Base-by-base conservation (phyloP, 306 rosid species). In the Abrus precatorius region DNA sequence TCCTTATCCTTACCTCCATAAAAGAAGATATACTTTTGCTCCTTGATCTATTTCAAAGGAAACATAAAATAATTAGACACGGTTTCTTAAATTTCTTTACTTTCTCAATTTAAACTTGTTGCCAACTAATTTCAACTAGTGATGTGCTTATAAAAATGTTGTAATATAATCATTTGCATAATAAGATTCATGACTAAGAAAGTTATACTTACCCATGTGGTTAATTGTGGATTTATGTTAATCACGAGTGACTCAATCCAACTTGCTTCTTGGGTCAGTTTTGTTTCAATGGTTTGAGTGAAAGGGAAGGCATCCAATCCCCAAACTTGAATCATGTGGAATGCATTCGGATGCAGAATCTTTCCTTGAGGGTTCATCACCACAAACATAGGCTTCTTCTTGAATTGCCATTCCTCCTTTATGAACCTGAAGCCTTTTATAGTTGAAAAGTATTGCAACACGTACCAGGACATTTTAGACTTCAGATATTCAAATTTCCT, bases 1-100 rank as follows among this genome's bases (percentile, higher is more conserved):
- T 74, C 86, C 5, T 83, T 80, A 62, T 85, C 88, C 2, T 85
- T 77, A 9, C 95, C 95, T 13, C 97, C 97, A 20, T 86, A 91
- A 75, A 88, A 86, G 76, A 92, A 72, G 7, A 90, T 84, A 48
- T 44, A 76, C 48, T 80, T 90, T 1, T 82, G 69, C 84, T 88
- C 89, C 56, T 74, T 79, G 1, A 87, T 43, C 93, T 86, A 86
- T 40, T 36, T 8, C 3, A 47, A 0, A 40, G 5, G 64, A 28
- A 70, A 20, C 32, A 64, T 11, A 12, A 14, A 2, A 41, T 11
- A 33, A 36, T 36, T 36, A 36, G 40, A 2, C 4, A 36, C 2
- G 40, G 4, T 36, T 36, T 36, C 40, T 36, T 20, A 20, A 36
- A 36, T 36, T 36, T 36, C 4, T 36, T 36, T 4, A 36, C 4